Evolutionary conservation across 2,329 filamentous ascomycete species (phyloP).

Genomic region (Penicillium nordicum): DNA sequence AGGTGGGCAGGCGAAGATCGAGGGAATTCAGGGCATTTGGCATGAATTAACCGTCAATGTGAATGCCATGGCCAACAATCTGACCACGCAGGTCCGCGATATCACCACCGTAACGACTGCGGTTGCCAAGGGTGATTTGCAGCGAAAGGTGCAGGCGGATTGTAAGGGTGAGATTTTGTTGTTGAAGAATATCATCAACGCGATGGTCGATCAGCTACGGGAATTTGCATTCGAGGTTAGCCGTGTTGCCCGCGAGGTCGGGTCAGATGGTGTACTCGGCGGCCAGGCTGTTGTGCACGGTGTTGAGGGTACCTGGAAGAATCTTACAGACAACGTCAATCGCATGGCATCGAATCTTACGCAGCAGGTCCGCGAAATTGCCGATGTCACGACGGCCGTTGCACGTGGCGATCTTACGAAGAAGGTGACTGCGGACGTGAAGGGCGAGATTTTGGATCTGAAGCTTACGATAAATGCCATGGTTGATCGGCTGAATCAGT

Average conservation of each 20-base stretch:
- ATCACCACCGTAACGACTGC: slow-evolving; percentile 75
- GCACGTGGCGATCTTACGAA: slow-evolving; percentile 86
- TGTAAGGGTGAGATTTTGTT: slow-evolving; percentile 84
- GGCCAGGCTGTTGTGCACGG: slow-evolving; percentile 91
- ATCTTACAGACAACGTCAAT: slow-evolving; percentile 89
- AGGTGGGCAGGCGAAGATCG: slow-evolving; percentile 74
- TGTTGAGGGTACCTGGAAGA: slow-evolving; percentile 91
- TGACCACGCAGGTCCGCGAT: slow-evolving; percentile 85
- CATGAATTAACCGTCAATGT: slow-evolving; percentile 78
- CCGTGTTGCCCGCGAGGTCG: slow-evolving; percentile 87
- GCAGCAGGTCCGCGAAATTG: slow-evolving; percentile 92
- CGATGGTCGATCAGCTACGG: slow-evolving; percentile 93
- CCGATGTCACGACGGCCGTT: slow-evolving; percentile 88
- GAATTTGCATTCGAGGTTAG: slow-evolving; percentile 94
- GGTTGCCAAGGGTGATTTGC: slow-evolving; percentile 75
- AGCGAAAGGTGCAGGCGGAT: slow-evolving; percentile 88
- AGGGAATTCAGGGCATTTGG: slow-evolving; percentile 79
- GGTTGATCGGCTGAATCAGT: slow-evolving; percentile 59
- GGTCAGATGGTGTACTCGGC: slow-evolving; percentile 84
- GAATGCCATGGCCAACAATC: slow-evolving; percentile 78
- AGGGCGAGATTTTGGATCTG: slow-evolving; percentile 85
- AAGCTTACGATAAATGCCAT: slow-evolving; percentile 77
- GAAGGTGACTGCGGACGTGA: slow-evolving; percentile 86
- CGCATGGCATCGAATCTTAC: slow-evolving; percentile 96
- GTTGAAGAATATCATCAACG: slow-evolving; percentile 95